Base-by-base conservation (phyloP, 371 early-diverging fungal species). In the Rhizopus sp. region DNA sequence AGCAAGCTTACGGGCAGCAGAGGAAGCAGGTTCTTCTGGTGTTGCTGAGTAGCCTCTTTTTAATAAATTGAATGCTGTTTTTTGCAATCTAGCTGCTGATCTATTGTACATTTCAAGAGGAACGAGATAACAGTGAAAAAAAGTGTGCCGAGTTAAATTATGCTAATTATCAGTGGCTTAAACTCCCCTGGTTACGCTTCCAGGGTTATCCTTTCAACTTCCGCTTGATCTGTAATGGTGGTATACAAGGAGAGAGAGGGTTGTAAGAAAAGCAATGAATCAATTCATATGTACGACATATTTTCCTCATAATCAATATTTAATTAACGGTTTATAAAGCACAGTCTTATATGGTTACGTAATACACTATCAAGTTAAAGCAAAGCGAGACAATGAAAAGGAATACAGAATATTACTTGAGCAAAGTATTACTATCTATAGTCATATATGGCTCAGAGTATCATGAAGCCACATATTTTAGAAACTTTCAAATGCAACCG, bases 1-100 rank as follows among this genome's bases (percentile, higher is more conserved):
- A 30, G 78, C 76, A 12, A 81, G 63, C 30, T 63, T 68, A 45
- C 62, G 64, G 35, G 68, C 53, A 37, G 68, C 39, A 12, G 64
- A 49, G 29, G 42, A 17, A 12, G 38, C 4, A 7, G 47, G 42
- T 13, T 48, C 15, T 9, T 42, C 53, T 5, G 62, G 47, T 13
- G 53, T 17, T 10, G 60, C 33, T 10, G 40, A 49, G 23, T 65
- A 65, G 38, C 32, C 31, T 56, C 57, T 60, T 35, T 44, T 66
- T 6, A 54, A 37, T 17, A 50, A 49, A 35, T 51, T 37, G 9
- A 46, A 39, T 4, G 55, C 50, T 15, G 46, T 33, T 45, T 42
- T 39, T 55, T 66, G 61, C 23, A 60, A 31, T 53, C 53, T 53
- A n/a, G 39, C 34, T 12, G 53, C 42, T 34, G 60, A 44, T 37